Percentiles rank a stretch among this genome's conserved stretches.
These are phyloP conservation scores for Fusarium incarnatum DNA, from an alignment of 2,329 filamentous ascomycete species.

Conservation along the genomic window DNA sequence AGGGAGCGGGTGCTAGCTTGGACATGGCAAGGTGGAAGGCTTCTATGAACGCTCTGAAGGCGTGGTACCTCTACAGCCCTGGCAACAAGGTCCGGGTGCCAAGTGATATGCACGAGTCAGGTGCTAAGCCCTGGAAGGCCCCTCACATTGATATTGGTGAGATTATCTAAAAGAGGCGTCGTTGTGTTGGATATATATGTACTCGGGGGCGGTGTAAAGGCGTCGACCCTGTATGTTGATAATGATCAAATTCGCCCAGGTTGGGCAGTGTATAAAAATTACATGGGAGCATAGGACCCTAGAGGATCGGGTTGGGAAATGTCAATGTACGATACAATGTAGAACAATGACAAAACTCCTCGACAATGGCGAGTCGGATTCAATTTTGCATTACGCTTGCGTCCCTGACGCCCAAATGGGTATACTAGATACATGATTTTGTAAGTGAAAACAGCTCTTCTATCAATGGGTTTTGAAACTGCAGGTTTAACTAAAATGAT, in stretches of 20 bases:
- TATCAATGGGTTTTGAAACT: constrained; percentile 6
- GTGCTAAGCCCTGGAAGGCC: constrained; percentile 72
- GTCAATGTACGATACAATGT: constrained; percentile 56
- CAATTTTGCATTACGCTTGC: constrained; percentile 37
- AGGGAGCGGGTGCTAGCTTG: constrained; percentile 84
- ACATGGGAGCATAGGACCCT: constrained; percentile 43
- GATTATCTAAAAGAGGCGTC: constrained; percentile 61
- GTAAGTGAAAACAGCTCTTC: constrained; percentile 13
- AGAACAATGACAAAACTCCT: constrained; percentile 52
- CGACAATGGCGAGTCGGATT: constrained; percentile 43
- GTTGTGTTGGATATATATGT: constrained; percentile 34
- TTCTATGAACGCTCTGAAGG: constrained; percentile 85
- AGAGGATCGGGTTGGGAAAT: constrained; percentile 41
- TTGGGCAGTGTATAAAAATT: constrained; percentile 50
- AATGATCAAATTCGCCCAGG: constrained; percentile 46
- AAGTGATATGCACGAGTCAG: constrained; percentile 74
- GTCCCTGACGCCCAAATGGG: constrained; percentile 25
- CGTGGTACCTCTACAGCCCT: constrained; percentile 97
- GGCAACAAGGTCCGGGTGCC: constrained; percentile 71
- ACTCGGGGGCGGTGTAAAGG: constrained; percentile 36
- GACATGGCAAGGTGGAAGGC: constrained; percentile 82
- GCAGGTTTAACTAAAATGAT: constrained; percentile 68
- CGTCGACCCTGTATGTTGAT: constrained; percentile 41
- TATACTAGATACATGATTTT: constrained; percentile 34
- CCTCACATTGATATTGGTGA: constrained; percentile 78